Base-by-base conservation (phyloP, 2,329 filamentous ascomycete species). In the Colletotrichum abscissum region DNA sequence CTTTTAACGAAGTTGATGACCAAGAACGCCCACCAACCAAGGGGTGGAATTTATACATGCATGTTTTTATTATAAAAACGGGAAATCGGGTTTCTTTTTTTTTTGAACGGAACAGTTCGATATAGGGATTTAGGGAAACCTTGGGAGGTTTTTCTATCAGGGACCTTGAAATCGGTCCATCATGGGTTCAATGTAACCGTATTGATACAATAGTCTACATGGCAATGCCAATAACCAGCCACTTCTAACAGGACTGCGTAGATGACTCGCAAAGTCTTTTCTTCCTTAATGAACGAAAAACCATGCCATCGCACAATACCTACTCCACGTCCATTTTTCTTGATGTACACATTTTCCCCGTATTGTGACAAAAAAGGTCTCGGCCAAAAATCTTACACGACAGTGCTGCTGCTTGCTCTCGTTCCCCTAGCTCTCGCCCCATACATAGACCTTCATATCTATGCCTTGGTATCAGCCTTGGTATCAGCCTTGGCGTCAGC, bases 191-290 rank as follows among this genome's bases (percentile, higher is more conserved):
- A 73, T 70, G 71, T 52, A 73, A 71, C 71, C 71, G 60, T 73
- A 60, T 70, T 74, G 64, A 60, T 74, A 74, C 69, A 74, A 58
- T 74, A 73, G 69, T 74, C 73, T 73, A 74, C 73, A 73, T 70
- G 60, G 67, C 67, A 55, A 30, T 52, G 33, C 70, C 35, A 24
- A 56, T 42, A 8, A 33, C 60, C 56, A 66, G 60, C 67, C 60
- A 57, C 35, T 33, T 38, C n/a, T 46, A 30, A 66, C 46, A 11
- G 49, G 49, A 49, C 46, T 60, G 26, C 30, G 42, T 56, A 46
- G 14, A 62, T 49, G 42, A n/a, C 42, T 49, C 0, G 42, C 19
- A 49, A 49, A n/a, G 42, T 49, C 42, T 49, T 22, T 49, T 49
- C 38, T 42, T 49, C 19, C 19, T 49, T 19, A 19, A 4, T n/a